Percentiles rank a stretch among this genome's conserved stretches.
Conservation (phyloP, 2,329 filamentous ascomycete species). For the Penicillium digitatum region DNA sequence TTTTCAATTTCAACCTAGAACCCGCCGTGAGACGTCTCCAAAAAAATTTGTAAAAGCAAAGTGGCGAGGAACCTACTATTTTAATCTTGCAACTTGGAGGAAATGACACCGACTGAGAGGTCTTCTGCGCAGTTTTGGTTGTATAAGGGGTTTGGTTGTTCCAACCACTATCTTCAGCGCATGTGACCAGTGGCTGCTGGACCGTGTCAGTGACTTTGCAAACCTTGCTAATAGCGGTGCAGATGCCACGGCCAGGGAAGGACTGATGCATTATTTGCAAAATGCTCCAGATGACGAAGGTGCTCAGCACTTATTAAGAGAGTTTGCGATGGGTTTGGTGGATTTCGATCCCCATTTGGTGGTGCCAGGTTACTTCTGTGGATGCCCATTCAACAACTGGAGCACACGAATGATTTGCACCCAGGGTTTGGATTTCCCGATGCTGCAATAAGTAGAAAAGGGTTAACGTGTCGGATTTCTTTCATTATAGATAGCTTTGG, state of each 20-base stretch:
- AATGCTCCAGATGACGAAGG: slow-evolving; percentile 17
- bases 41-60: too few relatives aligned
- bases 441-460: slow-evolving; percentile 28
- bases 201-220: slow-evolving; percentile 10
- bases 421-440: slow-evolving; percentile 42
- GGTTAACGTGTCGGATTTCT: neutral
- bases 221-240: slow-evolving; percentile 19
- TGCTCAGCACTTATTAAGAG: slow-evolving; percentile 34
- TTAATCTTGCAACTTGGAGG: too few relatives aligned
- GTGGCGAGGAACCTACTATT: too few relatives aligned
- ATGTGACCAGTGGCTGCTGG: slow-evolving; percentile 15
- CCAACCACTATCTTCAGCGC: slow-evolving; percentile 33
- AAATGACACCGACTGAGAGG: too few relatives aligned
- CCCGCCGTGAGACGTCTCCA: too few relatives aligned
- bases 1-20: too few relatives aligned
- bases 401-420: neutral
- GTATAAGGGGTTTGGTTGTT: slow-evolving; percentile 31
- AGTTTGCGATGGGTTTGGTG: slow-evolving; percentile 40
- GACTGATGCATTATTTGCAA: neutral
- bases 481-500: neutral
- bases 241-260: slow-evolving; percentile 20
- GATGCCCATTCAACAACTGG: slow-evolving; percentile 33
- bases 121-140: slow-evolving; percentile 34
- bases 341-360: slow-evolving; percentile 33
- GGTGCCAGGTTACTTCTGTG: slow-evolving; percentile 33